A percentile compares a stretch with the other conserved stretches of the same genome.
Evolutionary conservation across 371 early-diverging fungal species (phyloP).

Genomic region (Mortierella sp.): DNA sequence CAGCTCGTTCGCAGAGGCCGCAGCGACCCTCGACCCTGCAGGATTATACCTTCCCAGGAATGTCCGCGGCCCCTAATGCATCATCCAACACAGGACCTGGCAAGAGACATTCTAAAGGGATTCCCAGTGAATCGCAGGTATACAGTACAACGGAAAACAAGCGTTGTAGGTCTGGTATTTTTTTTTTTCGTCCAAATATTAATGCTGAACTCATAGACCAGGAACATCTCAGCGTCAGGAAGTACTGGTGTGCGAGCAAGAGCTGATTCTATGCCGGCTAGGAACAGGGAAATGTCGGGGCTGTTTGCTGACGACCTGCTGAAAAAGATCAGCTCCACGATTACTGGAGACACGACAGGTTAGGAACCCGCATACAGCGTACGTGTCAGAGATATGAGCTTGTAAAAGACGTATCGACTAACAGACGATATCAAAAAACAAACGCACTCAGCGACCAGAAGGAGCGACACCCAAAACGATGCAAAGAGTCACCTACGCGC

Average conservation of each 20-base stretch:
- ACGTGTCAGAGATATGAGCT: too few relatives aligned
- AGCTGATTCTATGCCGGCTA: constrained; percentile 40
- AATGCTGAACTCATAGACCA: background rate
- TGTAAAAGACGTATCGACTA: too few relatives aligned
- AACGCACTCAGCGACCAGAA: constrained; percentile 1
- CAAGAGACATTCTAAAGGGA: constrained; percentile 28
- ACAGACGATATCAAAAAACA: too few relatives aligned
- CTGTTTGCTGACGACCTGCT: constrained; percentile 32
- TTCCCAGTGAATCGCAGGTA: constrained; percentile 33
- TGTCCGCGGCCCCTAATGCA: background rate
- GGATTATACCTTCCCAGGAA: constrained; percentile 15
- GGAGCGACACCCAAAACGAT: constrained; percentile 19
- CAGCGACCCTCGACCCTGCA: constrained; percentile 23
- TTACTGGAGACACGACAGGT: constrained; percentile 14
- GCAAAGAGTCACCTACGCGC: constrained; percentile 41
- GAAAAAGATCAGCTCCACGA: constrained; percentile 35
- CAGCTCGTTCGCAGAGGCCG: constrained; percentile 21
- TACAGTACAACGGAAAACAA: too few relatives aligned
- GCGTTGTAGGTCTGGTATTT: too few relatives aligned
- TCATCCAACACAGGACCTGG: background rate
- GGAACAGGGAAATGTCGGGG: constrained; percentile 26
- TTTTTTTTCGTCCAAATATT: too few relatives aligned
- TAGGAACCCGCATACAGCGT: too few relatives aligned
- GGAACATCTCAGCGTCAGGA: background rate
- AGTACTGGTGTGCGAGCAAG: constrained; percentile 12